Conservation (phyloP, 139 green algal species). For the Volvox africanus region DNA sequence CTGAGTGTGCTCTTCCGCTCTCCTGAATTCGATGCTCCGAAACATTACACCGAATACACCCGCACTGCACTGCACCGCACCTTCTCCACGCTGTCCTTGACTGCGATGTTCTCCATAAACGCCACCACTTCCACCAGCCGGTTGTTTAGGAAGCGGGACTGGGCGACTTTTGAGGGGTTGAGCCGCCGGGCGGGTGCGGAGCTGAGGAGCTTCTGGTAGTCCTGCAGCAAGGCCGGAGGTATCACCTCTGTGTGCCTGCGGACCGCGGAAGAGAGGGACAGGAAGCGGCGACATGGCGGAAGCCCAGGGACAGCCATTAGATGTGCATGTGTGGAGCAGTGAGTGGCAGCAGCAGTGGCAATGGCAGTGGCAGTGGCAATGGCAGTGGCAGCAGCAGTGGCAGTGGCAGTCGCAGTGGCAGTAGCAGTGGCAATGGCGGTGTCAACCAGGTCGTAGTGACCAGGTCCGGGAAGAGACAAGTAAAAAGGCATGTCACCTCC, state of each 20-base stretch:
- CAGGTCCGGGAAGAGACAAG: no score
- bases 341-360: no score
- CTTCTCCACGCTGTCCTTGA: slow-evolving; percentile 89
- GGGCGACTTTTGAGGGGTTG: slow-evolving; percentile 87
- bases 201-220: slow-evolving; percentile 94
- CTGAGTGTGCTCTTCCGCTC: no score
- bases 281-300: no score
- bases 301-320: no score
- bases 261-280: no score
- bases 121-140: slow-evolving; percentile 89
- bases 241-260: slow-evolving; percentile 82
- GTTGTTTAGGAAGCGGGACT: slow-evolving; percentile 91
- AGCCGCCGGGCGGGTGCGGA: slow-evolving; percentile 79
- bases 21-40: no score
- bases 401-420: no score
- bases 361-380: background rate
- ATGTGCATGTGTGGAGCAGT: no score
- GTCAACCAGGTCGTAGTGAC: no score
- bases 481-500: no score
- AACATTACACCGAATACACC: no score
- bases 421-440: background rate
- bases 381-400: slow-evolving; percentile 50
- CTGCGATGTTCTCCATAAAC: slow-evolving; percentile 94
- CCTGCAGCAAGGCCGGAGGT: slow-evolving; percentile 79
- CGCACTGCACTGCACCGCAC: slow-evolving; percentile 20